Evolutionary conservation across 2,329 filamentous ascomycete species (phyloP), one percentile per base, ranked within the genome.

Genomic region (Trichoderma koningii): DNA sequence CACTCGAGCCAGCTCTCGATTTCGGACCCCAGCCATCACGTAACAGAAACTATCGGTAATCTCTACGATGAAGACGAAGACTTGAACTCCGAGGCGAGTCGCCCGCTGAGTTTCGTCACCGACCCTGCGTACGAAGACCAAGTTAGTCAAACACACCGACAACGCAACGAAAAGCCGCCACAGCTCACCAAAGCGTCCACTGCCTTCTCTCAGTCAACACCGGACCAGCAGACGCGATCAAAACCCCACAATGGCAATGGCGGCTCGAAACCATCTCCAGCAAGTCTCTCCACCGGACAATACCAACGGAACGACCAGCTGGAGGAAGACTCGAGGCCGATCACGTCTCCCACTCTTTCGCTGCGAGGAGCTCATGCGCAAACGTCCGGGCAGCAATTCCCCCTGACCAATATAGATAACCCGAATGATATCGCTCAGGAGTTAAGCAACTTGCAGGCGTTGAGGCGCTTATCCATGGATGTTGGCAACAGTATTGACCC

Each of bases 401-500:
- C 94, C 70, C 85, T 96, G 68, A 91, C 93, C 73, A 95, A 95
- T 76, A 94, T 97, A 75, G 93, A 93, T 68, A 90, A 94, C 72
- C 90, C 93, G 0, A 93, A 89, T 66, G 92, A 93, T 67, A 91
- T 97, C 66, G 92, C 92, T 28, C 92, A 96, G 78, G 93, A 97
- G 78, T 80, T 97, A 71, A 96, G 90, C 80, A 97, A 97, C 73
- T 79, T 97, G 67, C 93, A 96, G 76, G 93, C 93, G 2, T 85
- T 97, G 68, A 87, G 93, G 70, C 87, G 93, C 69, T 91, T 97
- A 88, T 97, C 93, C 21, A 97, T 97, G 93, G 93, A 96, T 75
- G 91, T 96, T 70, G 87, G 79, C 79, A 96, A 86, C 68, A 85
- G 81, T 51, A 85, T 83, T 67, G 87, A 90, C 70, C 88, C 91